phyloP scores from a whole-genome alignment of 163 green algal species.

The Trebouxia gelatinosa region DNA sequence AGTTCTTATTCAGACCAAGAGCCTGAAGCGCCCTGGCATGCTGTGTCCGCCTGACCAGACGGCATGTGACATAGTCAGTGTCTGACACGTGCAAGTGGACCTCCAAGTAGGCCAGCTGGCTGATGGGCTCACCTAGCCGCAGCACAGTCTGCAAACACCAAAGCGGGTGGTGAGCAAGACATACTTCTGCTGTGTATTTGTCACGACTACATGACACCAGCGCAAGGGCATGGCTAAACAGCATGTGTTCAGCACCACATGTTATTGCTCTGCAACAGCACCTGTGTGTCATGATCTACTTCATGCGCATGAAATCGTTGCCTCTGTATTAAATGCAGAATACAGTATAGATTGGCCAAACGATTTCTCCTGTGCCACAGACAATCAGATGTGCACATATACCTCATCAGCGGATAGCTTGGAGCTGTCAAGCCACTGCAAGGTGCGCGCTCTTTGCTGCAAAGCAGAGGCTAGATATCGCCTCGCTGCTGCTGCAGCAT shows the following conservation, averaged over 20 bases:
- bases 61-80: background rate
- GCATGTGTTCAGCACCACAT: no score
- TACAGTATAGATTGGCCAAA: no score
- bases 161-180: background rate
- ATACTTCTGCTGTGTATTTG: no score
- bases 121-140: background rate
- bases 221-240: no score
- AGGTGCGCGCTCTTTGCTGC: conserved; percentile 15
- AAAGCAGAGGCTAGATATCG: conserved; percentile 14
- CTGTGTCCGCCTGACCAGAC: conserved; percentile 1
- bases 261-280: no score
- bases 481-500: conserved; percentile 5
- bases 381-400: no score
- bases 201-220: no score
- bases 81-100: background rate
- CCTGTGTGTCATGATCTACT: no score
- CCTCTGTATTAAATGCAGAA: no score
- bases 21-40: conserved; percentile 6
- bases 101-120: conserved; percentile 19
- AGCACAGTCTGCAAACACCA: background rate
- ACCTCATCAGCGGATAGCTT: conserved; percentile 20
- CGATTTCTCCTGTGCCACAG: no score
- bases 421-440: conserved; percentile 25
- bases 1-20: background rate
- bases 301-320: no score